A percentile compares a stretch with the other conserved stretches of the same genome.
Evolutionary conservation across 2,329 filamentous ascomycete species (phyloP).

Genomic region (Hypomyces perniciosus): DNA sequence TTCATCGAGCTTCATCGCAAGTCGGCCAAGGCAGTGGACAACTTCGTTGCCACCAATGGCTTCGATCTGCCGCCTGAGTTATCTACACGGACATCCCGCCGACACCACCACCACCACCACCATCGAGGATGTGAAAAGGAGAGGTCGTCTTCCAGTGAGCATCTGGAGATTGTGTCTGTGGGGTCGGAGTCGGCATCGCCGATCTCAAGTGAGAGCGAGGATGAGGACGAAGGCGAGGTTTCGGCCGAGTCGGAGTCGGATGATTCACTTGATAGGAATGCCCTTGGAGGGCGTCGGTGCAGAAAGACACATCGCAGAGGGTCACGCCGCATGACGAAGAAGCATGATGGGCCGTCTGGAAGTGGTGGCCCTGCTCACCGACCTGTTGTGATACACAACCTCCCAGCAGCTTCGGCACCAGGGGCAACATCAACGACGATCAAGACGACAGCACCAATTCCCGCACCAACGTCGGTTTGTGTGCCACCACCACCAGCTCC

Average conservation of each 20-base stretch:
- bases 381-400: background rate
- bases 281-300: background rate
- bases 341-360: background rate
- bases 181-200: background rate
- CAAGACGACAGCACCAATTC: background rate
- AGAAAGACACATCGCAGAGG: background rate
- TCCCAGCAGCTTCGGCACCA: background rate
- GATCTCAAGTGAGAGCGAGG: background rate
- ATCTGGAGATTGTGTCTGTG: background rate
- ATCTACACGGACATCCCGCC: background rate
- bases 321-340: background rate
- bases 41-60: slow-evolving; percentile 27
- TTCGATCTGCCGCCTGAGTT: slow-evolving; percentile 21
- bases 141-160: background rate
- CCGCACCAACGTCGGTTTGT: background rate
- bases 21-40: slow-evolving; percentile 33
- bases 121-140: background rate
- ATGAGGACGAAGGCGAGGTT: background rate
- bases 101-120: background rate
- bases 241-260: background rate
- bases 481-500: background rate
- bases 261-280: background rate
- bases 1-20: slow-evolving; percentile 32
- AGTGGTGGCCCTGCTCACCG: background rate
- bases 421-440: background rate